Conservation (phyloP, 2,329 filamentous ascomycete species). For the Ceratocystis papillata region DNA sequence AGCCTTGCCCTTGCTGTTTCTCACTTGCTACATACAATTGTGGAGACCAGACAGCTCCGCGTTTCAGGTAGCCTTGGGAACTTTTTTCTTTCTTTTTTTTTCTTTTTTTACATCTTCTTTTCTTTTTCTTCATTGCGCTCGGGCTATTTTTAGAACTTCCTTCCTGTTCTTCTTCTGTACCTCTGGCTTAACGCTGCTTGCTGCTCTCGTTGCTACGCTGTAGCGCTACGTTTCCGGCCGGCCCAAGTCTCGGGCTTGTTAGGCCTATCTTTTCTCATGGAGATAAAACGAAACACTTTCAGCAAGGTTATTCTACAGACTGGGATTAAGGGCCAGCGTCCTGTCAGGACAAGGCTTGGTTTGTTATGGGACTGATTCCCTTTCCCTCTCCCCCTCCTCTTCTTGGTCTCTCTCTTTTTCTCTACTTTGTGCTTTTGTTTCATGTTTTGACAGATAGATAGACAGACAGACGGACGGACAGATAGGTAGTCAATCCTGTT, state of each 20-base stretch:
- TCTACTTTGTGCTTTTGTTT: neutral
- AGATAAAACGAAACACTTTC: neutral
- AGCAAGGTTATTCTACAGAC: neutral
- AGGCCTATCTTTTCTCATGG: neutral
- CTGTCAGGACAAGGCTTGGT: no score
- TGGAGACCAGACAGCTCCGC: neutral
- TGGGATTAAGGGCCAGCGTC: neutral
- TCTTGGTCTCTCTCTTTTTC: neutral
- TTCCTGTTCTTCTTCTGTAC: neutral
- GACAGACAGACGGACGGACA: neutral
- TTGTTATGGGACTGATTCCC: neutral
- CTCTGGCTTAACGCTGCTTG: neutral
- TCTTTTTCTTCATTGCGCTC: no score
- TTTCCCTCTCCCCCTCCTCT: neutral
- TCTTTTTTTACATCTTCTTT: neutral
- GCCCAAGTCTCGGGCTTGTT: neutral
- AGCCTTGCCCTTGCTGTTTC: neutral
- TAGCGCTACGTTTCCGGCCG: neutral
- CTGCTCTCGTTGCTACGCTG: no score
- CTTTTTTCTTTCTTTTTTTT: neutral
- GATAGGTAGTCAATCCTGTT: no score
- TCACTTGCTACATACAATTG: neutral
- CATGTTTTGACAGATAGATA: neutral
- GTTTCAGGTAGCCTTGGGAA: constrained; percentile 15
- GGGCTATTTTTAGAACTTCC: neutral